Evolutionary conservation across 1,284 basidiomycete genomes (phyloP).

Genomic region (Papiliotrema nemorosa): DNA sequence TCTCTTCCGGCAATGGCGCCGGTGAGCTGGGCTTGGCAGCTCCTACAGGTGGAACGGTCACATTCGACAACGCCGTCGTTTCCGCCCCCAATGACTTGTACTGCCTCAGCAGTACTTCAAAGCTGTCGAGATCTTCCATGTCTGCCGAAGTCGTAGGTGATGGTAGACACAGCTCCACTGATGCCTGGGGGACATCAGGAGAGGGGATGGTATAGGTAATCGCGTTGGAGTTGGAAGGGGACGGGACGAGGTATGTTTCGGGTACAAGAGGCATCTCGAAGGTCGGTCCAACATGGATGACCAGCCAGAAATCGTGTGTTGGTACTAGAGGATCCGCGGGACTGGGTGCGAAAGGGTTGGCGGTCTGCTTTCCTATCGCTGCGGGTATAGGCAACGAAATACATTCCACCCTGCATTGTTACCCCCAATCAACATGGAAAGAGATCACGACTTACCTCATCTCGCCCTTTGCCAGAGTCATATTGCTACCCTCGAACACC

Average conservation of each 20-base stretch:
- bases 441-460: slow-evolving; percentile 30
- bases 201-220: slow-evolving; percentile 37
- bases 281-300: slow-evolving; percentile 40
- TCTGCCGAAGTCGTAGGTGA: slow-evolving; percentile 46
- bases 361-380: slow-evolving; percentile 44
- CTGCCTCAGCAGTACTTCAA: slow-evolving; percentile 66
- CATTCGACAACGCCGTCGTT: slow-evolving; percentile 23
- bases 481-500: slow-evolving; percentile 36
- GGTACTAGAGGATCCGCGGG: slow-evolving; percentile 38
- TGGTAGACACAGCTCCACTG: slow-evolving; percentile 52
- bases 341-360: slow-evolving; percentile 45
- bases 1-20: slow-evolving; percentile 44
- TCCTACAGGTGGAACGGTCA: slow-evolving; percentile 19
- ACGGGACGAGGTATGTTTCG: slow-evolving; percentile 17
- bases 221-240: slow-evolving; percentile 6
- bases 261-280: slow-evolving; percentile 46
- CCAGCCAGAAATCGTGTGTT: slow-evolving; percentile 48
- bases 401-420: slow-evolving; percentile 40
- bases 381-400: slow-evolving; percentile 44
- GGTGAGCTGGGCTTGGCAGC: neutral
- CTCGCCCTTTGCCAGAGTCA: slow-evolving; percentile 38
- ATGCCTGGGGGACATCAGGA: slow-evolving; percentile 31
- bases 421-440: neutral
- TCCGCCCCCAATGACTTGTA: slow-evolving; percentile 54
- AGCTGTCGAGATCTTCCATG: slow-evolving; percentile 62